phyloP scores from a whole-genome alignment of 352 stramenopile genomes.

The Vaucheria bursata region DNA sequence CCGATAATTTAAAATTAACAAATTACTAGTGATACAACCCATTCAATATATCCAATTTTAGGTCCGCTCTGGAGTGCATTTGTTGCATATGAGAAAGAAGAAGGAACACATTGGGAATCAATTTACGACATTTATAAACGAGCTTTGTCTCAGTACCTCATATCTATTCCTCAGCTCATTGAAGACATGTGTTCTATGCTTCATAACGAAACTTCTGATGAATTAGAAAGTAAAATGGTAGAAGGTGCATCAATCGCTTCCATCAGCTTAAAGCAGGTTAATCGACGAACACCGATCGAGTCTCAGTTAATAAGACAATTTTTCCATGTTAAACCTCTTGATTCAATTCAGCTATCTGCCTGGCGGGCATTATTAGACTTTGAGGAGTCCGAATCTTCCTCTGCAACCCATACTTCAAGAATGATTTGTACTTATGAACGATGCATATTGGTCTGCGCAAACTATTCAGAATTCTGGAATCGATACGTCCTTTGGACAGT shows the following conservation, averaged over 20 bases:
- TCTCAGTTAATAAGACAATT: constrained; percentile 21
- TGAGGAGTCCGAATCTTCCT: constrained; percentile 17
- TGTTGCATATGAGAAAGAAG: constrained; percentile 21
- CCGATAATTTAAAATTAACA: too few species aligned
- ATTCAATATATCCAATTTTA: too few species aligned
- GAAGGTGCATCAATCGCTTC: too few species aligned
- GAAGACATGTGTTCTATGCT: background rate
- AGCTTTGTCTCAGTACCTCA: constrained; percentile 3
- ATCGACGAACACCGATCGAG: constrained; percentile 25
- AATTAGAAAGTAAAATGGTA: too few species aligned
- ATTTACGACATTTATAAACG: background rate
- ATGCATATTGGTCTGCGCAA: constrained; percentile 35
- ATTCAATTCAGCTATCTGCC: constrained; percentile 29
- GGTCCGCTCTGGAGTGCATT: constrained; percentile 23
- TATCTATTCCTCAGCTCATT: background rate
- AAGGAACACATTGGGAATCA: background rate
- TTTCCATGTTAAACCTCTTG: constrained; percentile 44
- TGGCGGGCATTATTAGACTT: constrained; percentile 35
- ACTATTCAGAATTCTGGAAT: constrained; percentile 30
- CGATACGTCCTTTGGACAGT: constrained; percentile 37
- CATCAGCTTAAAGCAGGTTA: background rate
- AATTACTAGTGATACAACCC: too few species aligned
- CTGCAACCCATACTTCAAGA: background rate
- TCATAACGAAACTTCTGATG: background rate
- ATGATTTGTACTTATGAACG: constrained; percentile 28